phyloP scores from a whole-genome alignment of 306 rosid genomes.

The Castanopsis chinensis region DNA sequence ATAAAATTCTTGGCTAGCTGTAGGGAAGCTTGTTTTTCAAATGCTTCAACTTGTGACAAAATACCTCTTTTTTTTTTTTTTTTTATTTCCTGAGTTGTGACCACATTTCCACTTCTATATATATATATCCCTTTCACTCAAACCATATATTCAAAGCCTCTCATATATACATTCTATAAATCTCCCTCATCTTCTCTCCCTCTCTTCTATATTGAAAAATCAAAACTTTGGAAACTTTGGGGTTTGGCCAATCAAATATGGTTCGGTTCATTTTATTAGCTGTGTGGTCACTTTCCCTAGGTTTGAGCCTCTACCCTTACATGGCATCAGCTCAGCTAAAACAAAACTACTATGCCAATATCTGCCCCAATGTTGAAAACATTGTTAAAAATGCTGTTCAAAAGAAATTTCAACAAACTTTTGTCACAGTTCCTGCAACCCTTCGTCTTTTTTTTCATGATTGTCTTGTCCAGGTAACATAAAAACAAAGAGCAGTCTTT shows the following conservation, averaged over 20 bases:
- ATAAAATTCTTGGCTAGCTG: not conserved
- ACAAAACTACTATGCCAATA: conserved; percentile 54
- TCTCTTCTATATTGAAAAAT: not conserved
- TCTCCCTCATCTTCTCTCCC: not conserved
- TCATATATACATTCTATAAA: not conserved
- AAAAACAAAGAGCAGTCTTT: not conserved
- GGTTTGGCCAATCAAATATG: conserved; percentile 31
- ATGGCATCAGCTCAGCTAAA: conserved; percentile 58
- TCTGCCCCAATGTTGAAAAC: conserved; percentile 74
- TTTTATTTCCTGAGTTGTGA: not conserved
- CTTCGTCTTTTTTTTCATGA: conserved; percentile 94
- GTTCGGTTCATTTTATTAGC: conserved; percentile 31
- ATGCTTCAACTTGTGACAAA: not conserved
- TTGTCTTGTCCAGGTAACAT: conserved; percentile 70
- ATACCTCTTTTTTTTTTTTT: not conserved
- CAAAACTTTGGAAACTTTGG: not conserved
- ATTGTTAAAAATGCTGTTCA: conserved; percentile 61
- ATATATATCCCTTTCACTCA: not conserved
- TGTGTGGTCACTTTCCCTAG: conserved; percentile 37
- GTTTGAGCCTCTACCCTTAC: conserved; percentile 30
- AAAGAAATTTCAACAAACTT: conserved; percentile 71
- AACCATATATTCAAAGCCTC: not conserved
- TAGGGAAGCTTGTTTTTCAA: not conserved
- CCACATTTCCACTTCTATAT: not conserved
- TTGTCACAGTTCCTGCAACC: conserved; percentile 81